phyloP scores from a whole-genome alignment of 73 alveolate genomes.

The Paramecium tetraurelia region DNA sequence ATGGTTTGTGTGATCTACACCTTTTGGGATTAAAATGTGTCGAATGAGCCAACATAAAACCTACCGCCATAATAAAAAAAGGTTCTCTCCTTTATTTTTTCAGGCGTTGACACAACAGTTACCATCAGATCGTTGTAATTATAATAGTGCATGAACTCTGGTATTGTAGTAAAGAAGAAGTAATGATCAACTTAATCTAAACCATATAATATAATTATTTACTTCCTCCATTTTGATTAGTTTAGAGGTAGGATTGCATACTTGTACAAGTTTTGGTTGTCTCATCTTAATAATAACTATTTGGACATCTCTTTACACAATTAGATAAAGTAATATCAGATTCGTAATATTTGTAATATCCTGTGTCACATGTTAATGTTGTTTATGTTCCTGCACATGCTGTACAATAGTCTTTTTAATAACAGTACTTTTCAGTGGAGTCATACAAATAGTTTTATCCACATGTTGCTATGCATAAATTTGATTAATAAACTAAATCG shows the following conservation, averaged over 20 bases:
- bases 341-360: neutral
- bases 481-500: neutral
- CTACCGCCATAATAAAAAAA: neutral
- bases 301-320: neutral
- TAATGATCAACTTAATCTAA: neutral
- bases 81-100: neutral
- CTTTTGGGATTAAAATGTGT: neutral
- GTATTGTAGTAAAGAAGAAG: neutral
- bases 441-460: neutral
- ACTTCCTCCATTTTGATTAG: neutral
- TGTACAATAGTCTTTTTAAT: neutral
- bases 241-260: neutral
- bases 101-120: neutral
- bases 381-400: neutral
- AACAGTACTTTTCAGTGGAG: neutral
- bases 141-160: neutral
- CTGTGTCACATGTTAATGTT: neutral
- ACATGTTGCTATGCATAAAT: neutral
- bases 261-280: neutral
- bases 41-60: neutral
- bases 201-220: neutral
- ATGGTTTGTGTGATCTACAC: neutral
- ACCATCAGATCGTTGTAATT: neutral
- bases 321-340: neutral
- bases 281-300: neutral